Evolutionary conservation across 129 eudicot genomes (phyloP).

Genomic region (sunflower (Helianthus annuus)): HanXRQr2.0-SUNRISE NC_035436.2:206764843-206765342

Average conservation of each 20-base stretch:
- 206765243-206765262: conserved; percentile 21
- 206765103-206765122: neutral
- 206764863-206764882: no score
- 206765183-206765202: neutral
- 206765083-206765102: no score
- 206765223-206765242: neutral
- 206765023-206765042: no score
- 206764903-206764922: no score
- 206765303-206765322: conserved; percentile 18
- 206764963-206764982: no score
- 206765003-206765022: no score
- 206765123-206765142: no score
- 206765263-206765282: conserved; percentile 20
- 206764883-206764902: no score
- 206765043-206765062: neutral
- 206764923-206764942: no score
- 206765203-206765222: conserved; percentile 8
- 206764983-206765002: no score
- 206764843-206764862: no score
- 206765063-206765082: neutral
- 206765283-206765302: conserved; percentile 22
- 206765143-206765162: neutral
- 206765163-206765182: neutral
- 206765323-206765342: conserved; percentile 19
- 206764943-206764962: no score